Evolutionary conservation across 75 land plant genomes (phyloP).

Genomic region (Pseudotsuga menziesii): DNA sequence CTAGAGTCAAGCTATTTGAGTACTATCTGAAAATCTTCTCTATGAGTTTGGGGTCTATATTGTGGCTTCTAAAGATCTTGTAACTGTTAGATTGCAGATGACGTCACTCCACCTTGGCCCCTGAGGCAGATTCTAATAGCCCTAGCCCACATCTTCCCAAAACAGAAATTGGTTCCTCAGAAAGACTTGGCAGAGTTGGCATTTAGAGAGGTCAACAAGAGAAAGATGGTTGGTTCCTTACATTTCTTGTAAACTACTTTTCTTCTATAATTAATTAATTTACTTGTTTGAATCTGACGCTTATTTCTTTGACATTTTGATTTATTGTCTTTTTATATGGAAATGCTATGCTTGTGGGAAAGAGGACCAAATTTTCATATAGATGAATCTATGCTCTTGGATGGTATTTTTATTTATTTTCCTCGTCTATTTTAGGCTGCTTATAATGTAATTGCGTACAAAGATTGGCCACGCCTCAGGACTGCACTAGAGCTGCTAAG

Average conservation of each 20-base stretch:
- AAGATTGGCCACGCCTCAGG: conserved; percentile 68
- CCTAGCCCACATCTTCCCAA: conserved; percentile 65
- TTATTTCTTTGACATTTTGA: background rate
- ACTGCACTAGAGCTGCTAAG: conserved; percentile 77
- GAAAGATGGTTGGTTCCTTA: conserved; percentile 56
- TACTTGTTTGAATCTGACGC: background rate
- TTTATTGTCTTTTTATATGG: background rate
- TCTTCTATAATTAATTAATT: conserved; percentile 3
- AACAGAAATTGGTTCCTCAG: conserved; percentile 71
- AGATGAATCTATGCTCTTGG: background rate
- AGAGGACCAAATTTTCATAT: background rate
- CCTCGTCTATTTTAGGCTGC: conserved; percentile 29
- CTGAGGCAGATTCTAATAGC: conserved; percentile 52
- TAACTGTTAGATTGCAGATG: conserved; percentile 69
- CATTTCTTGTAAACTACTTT: background rate
- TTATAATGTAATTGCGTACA: conserved; percentile 81
- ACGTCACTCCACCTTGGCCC: conserved; percentile 73
- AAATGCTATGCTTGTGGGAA: background rate
- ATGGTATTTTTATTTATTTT: background rate
- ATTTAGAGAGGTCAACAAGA: conserved; percentile 68
- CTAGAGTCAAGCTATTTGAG: background rate
- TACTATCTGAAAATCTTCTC: background rate
- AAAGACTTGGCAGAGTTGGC: conserved; percentile 85
- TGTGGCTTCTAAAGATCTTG: background rate
- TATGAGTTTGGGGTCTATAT: background rate